Evolutionary conservation across 2,329 filamentous ascomycete genomes (phyloP), one percentile per base, ranked within the genome.

Genomic region (Endoconidiophora laricicola): DNA sequence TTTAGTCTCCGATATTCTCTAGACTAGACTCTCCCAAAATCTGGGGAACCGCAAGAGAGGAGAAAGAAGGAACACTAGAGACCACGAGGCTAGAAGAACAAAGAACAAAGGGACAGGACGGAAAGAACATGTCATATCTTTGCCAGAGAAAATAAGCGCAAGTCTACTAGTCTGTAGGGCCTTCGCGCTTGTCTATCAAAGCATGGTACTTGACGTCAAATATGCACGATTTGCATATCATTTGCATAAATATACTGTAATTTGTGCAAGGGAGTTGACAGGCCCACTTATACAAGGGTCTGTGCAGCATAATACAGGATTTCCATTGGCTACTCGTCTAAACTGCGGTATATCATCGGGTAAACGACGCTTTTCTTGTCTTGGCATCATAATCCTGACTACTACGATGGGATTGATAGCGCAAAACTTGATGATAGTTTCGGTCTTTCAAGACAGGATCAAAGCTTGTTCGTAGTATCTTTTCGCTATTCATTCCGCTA

Each of bases 281-380:
- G 43, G 6, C 43, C 43, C 43, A 45, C 43, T 45, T 45, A 14
- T 18, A 33, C 24, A 16, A 24, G 18, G 12, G 18, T 24, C 18
- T 36, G 18, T 24, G 23, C 26, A 33, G 26, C 4, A 6, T n/a
- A 18, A 9, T 18, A 0, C 16, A 6, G n/a, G 16, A n/a, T 9
- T 39, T 14, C 40, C 33, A 41, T 48, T 48, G 46, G 46, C 22
- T 16, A 3, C 2, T 7, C 46, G 46, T 33, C 18, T 48, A 48
- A 39, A 39, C 12, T 9, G 22, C 37, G 46, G 29, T 2, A 10
- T 20, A 40, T 39, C 6, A 20, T 38, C 46, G 46, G 37, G 4
- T 39, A 26, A 48, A 23, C 6, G 23, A 5, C 12, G 24, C 20
- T 10, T 24, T 4, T 39, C 20, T 6, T 23, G 22, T 42, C 24